Evolutionary conservation across 108 stramenopile species (phyloP), one percentile per base, ranked within the genome.

Genomic region (Craspedostauros australis): DNA sequence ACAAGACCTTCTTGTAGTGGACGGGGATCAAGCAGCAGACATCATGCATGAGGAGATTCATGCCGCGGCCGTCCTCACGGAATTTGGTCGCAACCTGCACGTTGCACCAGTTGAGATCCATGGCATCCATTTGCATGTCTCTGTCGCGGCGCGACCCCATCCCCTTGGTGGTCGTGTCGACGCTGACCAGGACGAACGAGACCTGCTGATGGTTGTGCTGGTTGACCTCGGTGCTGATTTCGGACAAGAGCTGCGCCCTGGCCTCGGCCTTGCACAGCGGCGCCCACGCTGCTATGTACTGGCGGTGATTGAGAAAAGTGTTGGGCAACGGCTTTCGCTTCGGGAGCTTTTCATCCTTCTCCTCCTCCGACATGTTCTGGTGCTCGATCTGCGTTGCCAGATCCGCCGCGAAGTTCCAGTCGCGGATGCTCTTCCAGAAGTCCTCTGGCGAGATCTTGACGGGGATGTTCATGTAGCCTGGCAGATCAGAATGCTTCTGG

Each of bases 231-330:
- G 52, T 59, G 19, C 70, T 56, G 12, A 68, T 46, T 37, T 92
- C 84, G 6, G 78, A 75, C 3, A 92, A 50, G 0, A 88, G 26
- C 50, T 92, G 91, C 0, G 91, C 86, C 7, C 75, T 62, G 11
- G 74, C 61, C 47, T 92, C 91, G 9, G 73, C 74, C 54, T 88
- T 54, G 40, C 75, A 75, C 16, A 88, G 62, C 11, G 91, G 91
- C 2, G 84, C 79, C 91, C 91, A 92, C 0, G 70, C 45, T 5
- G 82, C 66, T 24, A 78, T 60, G 70, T 92, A 92, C 42, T 92
- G 80, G 5, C 84, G 72, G 26, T 65, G 41, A 31, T 62, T 79
- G 26, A 76, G 49, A 63, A 92, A 92, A 9, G 52, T 77, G 48
- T 92, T 72, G 1, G 91, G 91, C 0, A 91, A 51, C 14, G 81